Percentiles rank a stretch among this genome's conserved stretches.
These are phyloP conservation scores for Komagataella populi DNA, from an alignment of 805 yeast species.

Conservation along the genomic window DNA sequence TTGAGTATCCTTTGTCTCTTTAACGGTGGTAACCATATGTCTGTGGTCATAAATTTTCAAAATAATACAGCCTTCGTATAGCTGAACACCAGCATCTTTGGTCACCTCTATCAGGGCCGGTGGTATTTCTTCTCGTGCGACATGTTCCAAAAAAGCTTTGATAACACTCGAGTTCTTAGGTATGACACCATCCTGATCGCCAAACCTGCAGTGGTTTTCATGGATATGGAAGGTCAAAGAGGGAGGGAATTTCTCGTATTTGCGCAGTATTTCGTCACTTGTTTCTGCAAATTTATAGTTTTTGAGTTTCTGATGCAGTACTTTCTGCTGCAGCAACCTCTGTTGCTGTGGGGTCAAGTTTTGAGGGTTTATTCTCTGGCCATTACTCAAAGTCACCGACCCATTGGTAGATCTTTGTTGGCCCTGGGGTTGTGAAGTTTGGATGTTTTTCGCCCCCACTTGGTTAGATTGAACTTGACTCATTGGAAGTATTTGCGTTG, in stretches of 20 bases:
- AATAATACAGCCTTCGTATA: conserved; percentile 85
- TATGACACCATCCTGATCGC: conserved; percentile 77
- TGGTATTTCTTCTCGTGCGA: conserved; percentile 75
- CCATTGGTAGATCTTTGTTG: background rate
- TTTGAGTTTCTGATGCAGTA: conserved; percentile 27
- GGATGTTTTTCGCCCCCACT: conserved; percentile 10
- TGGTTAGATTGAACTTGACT: conserved; percentile 12
- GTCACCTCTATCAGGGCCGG: conserved; percentile 82
- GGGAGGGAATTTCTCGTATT: conserved; percentile 66
- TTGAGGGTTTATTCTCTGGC: conserved; percentile 4
- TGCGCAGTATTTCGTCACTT: conserved; percentile 56
- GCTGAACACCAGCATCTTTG: conserved; percentile 70
- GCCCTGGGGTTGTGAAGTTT: background rate
- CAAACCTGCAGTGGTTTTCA: conserved; percentile 84
- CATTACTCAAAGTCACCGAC: background rate
- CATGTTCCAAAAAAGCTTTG: conserved; percentile 66
- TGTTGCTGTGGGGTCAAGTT: conserved; percentile 25
- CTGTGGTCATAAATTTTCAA: conserved; percentile 83
- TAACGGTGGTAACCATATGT: conserved; percentile 16
- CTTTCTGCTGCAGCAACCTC: conserved; percentile 26
- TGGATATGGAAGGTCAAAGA: conserved; percentile 83
- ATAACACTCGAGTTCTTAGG: conserved; percentile 69
- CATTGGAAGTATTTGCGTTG: conserved; percentile 4
- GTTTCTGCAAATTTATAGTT: conserved; percentile 55
- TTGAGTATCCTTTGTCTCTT: background rate